These are phyloP conservation scores for Nadsonia fulvescens DNA, from an alignment of 805 yeast species.

Conservation along the genomic window DNA sequence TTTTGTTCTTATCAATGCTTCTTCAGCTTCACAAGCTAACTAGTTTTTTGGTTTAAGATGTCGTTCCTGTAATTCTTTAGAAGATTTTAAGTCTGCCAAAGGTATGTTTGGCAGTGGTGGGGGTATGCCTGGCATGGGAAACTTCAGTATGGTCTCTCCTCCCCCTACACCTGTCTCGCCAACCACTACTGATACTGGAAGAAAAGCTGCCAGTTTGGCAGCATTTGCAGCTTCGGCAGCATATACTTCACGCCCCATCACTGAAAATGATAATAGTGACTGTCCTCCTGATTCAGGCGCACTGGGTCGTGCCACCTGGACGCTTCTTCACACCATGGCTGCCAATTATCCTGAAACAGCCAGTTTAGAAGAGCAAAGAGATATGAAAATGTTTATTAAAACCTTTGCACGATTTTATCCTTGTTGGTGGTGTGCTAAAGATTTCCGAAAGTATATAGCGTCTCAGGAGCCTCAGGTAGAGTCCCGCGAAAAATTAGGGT, in stretches of 20 bases:
- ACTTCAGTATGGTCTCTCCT: no score
- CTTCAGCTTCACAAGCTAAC: no score
- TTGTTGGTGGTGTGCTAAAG: conserved; percentile 84
- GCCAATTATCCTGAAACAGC: conserved; percentile 75
- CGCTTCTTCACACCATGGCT: conserved; percentile 74
- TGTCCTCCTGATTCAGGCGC: conserved; percentile 78
- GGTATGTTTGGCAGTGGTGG: conserved; percentile 10
- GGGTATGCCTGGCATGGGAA: conserved; percentile 11
- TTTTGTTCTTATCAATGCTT: no score
- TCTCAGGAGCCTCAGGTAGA: conserved; percentile 23
- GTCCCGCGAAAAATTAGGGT: conserved; percentile 59
- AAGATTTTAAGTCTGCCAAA: conserved; percentile 59
- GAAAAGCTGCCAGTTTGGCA: conserved; percentile 13
- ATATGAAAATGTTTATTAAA: conserved; percentile 49
- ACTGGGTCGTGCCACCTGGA: conserved; percentile 83
- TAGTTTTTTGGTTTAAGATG: no score
- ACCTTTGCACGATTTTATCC: conserved; percentile 75
- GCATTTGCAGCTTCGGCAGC: conserved; percentile 6
- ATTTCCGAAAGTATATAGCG: conserved; percentile 46
- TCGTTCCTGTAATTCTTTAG: conserved; percentile 68
- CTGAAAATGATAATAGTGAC: conserved; percentile 23
- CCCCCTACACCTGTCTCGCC: no score
- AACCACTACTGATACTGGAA: conserved; percentile 7
- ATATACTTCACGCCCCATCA: conserved; percentile 13
- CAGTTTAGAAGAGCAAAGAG: conserved; percentile 38